phyloP scores from a whole-genome alignment of 352 stramenopile genomes.

The Peronospora farinosa region DNA sequence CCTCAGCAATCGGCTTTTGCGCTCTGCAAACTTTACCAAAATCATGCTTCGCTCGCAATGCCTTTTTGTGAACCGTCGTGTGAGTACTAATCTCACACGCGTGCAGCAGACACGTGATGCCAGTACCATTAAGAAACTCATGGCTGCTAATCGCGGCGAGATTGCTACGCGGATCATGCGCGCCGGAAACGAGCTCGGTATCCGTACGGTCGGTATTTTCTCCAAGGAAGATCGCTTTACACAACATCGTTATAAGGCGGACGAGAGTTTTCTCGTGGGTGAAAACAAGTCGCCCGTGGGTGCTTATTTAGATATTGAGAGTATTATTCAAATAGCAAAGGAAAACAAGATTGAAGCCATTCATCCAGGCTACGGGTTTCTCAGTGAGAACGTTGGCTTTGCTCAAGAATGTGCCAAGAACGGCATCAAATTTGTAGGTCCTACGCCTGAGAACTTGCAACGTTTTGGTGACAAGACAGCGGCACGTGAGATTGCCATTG shows the following conservation, averaged over 20 bases:
- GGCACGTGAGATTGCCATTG: slow-evolving; percentile 84
- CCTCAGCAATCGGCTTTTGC: slow-evolving; percentile 12
- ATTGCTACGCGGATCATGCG: slow-evolving; percentile 96
- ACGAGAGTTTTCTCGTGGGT: slow-evolving; percentile 93
- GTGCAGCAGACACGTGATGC: slow-evolving; percentile 41
- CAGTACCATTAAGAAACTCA: slow-evolving; percentile 91
- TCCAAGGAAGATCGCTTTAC: slow-evolving; percentile 92
- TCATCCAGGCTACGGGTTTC: slow-evolving; percentile 97
- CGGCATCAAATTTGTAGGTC: slow-evolving; percentile 93
- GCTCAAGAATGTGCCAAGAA: slow-evolving; percentile 86
- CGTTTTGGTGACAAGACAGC: slow-evolving; percentile 88
- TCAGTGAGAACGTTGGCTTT: slow-evolving; percentile 95
- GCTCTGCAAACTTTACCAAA: not conserved
- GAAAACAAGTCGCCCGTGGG: slow-evolving; percentile 88
- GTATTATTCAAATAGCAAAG: slow-evolving; percentile 90
- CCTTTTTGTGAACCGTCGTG: slow-evolving; percentile 20
- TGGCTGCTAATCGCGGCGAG: slow-evolving; percentile 97
- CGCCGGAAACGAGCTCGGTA: slow-evolving; percentile 89
- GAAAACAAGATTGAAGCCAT: slow-evolving; percentile 92
- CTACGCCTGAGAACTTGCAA: slow-evolving; percentile 89
- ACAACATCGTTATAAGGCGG: slow-evolving; percentile 95
- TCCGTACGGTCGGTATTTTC: slow-evolving; percentile 89
- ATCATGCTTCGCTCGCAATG: slow-evolving; percentile 41
- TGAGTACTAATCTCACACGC: slow-evolving; percentile 18
- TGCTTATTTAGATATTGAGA: slow-evolving; percentile 93